Percentiles rank a stretch among this genome's conserved stretches.
phyloP scores from a whole-genome alignment of 163 green algal species.

The Scenedesmus sp. region DNA sequence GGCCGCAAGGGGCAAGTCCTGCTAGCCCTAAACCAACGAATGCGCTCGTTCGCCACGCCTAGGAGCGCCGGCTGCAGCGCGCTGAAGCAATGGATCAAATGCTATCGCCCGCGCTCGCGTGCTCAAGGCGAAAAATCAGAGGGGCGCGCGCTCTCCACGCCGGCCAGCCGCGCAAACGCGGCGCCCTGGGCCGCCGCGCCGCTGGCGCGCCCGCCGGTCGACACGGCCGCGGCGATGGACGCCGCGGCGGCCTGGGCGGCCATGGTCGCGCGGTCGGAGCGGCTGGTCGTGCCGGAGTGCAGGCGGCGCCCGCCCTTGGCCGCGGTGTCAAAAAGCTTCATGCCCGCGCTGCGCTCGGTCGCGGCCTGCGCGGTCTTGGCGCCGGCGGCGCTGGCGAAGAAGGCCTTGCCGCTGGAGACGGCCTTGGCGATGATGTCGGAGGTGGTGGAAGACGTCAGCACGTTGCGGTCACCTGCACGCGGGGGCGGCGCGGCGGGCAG shows the following conservation, averaged over 20 bases:
- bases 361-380: not conserved
- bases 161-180: not conserved
- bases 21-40: too few relatives aligned
- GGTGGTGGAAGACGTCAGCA: not conserved
- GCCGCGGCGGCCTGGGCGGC: not conserved
- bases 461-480: not conserved
- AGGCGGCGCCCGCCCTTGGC: not conserved
- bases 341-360: not conserved
- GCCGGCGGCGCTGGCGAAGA: not conserved
- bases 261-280: not conserved
- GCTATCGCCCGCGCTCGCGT: not conserved
- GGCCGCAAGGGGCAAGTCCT: too few relatives aligned
- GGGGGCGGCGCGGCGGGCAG: too few relatives aligned
- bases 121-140: not conserved
- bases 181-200: not conserved
- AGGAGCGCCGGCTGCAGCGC: too few relatives aligned
- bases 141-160: not conserved
- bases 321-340: not conserved
- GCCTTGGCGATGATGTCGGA: not conserved
- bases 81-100: not conserved
- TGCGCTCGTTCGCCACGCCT: too few relatives aligned
- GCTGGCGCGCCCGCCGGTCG: not conserved
- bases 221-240: not conserved
- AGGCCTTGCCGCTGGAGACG: not conserved
- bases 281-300: not conserved